Conservation (phyloP, 257 asterid species). For the Rehmannia glutinosa region DNA sequence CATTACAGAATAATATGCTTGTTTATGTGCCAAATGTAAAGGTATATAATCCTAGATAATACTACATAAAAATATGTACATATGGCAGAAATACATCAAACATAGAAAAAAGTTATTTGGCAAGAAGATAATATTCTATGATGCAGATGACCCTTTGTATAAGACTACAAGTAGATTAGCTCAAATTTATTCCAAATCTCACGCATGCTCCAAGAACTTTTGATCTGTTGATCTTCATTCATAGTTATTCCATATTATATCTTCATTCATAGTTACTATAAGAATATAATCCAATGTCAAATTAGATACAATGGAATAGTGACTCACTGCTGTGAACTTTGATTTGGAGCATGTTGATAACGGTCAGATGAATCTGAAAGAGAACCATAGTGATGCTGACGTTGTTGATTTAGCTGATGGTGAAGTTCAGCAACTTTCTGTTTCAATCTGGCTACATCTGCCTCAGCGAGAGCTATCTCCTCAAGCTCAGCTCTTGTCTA, state of each 20-base stretch:
- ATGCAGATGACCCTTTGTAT: neutral
- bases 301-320: slow-evolving; percentile 1
- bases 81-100: neutral
- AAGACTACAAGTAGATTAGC: neutral
- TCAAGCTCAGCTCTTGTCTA: slow-evolving; percentile 97
- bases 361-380: slow-evolving; percentile 68
- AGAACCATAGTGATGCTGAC: slow-evolving; percentile 83
- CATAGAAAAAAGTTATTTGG: neutral
- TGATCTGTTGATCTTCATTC: neutral
- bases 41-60: neutral
- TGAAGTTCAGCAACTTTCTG: slow-evolving; percentile 97
- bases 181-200: neutral
- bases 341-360: slow-evolving; percentile 50
- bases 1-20: neutral
- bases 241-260: neutral
- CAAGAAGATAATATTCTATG: slow-evolving; percentile 4
- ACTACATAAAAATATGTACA: neutral
- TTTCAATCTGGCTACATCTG: slow-evolving; percentile 92
- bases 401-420: slow-evolving; percentile 94
- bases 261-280: too few relatives aligned
- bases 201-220: slow-evolving; percentile 1
- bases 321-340: slow-evolving; percentile 61
- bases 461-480: slow-evolving; percentile 98
- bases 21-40: neutral
- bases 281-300: slow-evolving; percentile 7